Base-by-base conservation (phyloP, 202 grass and related monocot genomes). In the Dendrocalamus latiflorus region DNA sequence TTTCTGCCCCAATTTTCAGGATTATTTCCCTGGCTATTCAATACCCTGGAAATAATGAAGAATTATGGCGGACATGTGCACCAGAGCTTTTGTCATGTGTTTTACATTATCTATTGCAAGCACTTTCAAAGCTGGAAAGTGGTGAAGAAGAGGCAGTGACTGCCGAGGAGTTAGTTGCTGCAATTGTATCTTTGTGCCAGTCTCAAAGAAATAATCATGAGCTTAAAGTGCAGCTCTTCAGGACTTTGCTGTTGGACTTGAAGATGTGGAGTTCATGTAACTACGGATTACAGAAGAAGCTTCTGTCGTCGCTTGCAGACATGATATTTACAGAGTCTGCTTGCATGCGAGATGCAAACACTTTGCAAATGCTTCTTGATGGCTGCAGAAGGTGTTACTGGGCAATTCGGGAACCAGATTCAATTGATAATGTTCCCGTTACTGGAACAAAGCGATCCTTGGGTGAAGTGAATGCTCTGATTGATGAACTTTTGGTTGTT, bases 311-410 rank as follows among this genome's bases (percentile, higher is more conserved):
- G 65, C 95, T 98, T 83, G 89, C 95, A 75, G 95, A 98, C 83
- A 98, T 98, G 95, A 80, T 95, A 77, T 95, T 98, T 86, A 95
- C 92, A 45, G 95, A 98, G 71, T 76, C 89, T 76, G 54, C 70
- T 86, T 90, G 90, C 83, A 94, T 98, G 95, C 89, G 83, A 72
- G 95, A 95, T 83, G 92, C 95, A 70, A 93, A 98, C 70, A 86
- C 88, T 14, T 83, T 98, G 86, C 95, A 98, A 78, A 91, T 98
- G 92, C 92, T 98, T 93, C 90, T 98, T 86, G 95, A n/a, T n/a
- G n/a, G n/a, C n/a, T n/a, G n/a, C n/a, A n/a, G n/a, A n/a, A n/a
- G n/a, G n/a, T n/a, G n/a, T 76, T 98, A 93, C 85, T 98, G 95
- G 95, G 87, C 84, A 42, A 74, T 95, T 72, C 61, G 49, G 48